Conservation (phyloP, 495 filamentous ascomycete species). For the Aspergillus avenaceus region DNA sequence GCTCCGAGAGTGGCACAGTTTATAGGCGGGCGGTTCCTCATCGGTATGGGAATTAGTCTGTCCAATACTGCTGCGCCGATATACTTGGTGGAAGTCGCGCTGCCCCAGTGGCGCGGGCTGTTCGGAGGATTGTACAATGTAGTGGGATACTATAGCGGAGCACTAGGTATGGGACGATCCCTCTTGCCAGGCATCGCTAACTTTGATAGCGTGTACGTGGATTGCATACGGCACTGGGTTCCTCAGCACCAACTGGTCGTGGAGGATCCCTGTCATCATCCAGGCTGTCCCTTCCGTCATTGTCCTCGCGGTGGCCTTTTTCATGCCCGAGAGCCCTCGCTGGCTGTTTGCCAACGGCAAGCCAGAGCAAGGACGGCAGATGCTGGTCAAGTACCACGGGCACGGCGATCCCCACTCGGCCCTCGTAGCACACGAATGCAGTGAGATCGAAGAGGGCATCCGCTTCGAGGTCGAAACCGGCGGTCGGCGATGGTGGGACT, state of each 20-base stretch:
- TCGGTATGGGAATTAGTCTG: constrained; percentile 27
- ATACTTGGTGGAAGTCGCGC: not conserved
- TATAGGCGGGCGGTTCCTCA: constrained; percentile 66
- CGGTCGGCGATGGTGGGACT: constrained; percentile 62
- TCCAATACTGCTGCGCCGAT: constrained; percentile 3
- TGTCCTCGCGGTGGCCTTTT: constrained; percentile 7
- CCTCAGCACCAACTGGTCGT: constrained; percentile 33
- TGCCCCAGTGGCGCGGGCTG: constrained; percentile 30
- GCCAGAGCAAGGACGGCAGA: constrained; percentile 41
- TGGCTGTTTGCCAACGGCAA: constrained; percentile 46
- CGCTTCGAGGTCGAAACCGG: constrained; percentile 46
- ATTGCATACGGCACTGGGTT: constrained; percentile 5
- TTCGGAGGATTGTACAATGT: constrained; percentile 6
- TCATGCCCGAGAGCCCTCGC: constrained; percentile 27
- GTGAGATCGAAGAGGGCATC: constrained; percentile 43
- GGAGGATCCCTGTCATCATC: constrained; percentile 57
- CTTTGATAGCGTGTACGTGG: constrained; percentile 4
- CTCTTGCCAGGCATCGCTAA: too few relatives aligned
- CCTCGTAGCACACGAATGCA: constrained; percentile 49
- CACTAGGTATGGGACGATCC: not conserved
- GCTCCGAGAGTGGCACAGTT: constrained; percentile 46
- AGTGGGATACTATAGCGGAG: constrained; percentile 6
- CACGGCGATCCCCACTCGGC: constrained; percentile 42
- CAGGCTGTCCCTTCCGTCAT: constrained; percentile 7
- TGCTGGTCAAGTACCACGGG: constrained; percentile 53